These are phyloP conservation scores for Neofusicoccum parvum DNA, from an alignment of 2,329 filamentous ascomycete species.

Conservation along the genomic window DNA sequence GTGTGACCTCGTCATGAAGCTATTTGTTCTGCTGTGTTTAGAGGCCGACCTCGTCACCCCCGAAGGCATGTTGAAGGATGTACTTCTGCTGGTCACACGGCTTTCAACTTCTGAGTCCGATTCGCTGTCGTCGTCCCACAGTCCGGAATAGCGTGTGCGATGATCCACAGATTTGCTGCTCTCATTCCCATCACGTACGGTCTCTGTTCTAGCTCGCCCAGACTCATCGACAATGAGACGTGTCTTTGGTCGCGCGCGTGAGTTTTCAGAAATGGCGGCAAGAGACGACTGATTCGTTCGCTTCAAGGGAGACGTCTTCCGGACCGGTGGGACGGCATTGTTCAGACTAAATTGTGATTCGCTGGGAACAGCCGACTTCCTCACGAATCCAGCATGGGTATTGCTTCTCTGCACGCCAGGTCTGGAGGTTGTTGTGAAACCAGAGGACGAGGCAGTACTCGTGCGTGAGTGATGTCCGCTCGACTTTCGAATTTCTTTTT, in stretches of 20 bases:
- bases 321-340: constrained; percentile 25
- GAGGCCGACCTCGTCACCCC: background rate
- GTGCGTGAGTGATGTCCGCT: constrained; percentile 39
- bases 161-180: constrained; percentile 36
- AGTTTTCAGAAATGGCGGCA: constrained; percentile 49
- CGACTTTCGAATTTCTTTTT: constrained; percentile 36
- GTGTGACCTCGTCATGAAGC: constrained; percentile 1
- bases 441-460: constrained; percentile 42
- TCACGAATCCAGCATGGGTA: constrained; percentile 42
- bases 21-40: background rate
- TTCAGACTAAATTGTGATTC: constrained; percentile 23
- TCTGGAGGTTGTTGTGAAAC: constrained; percentile 33
- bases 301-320: constrained; percentile 52
- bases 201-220: constrained; percentile 51
- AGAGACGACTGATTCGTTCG: constrained; percentile 44
- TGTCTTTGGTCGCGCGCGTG: constrained; percentile 40
- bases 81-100: constrained; percentile 25
- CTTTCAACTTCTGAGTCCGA: constrained; percentile 31
- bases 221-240: constrained; percentile 52
- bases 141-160: constrained; percentile 44
- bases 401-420: constrained; percentile 49
- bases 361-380: constrained; percentile 25
- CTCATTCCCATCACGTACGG: constrained; percentile 39
- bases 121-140: constrained; percentile 46
- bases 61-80: background rate